phyloP scores from a whole-genome alignment of 352 stramenopile genomes.

The Phytophthora lateralis region DNA sequence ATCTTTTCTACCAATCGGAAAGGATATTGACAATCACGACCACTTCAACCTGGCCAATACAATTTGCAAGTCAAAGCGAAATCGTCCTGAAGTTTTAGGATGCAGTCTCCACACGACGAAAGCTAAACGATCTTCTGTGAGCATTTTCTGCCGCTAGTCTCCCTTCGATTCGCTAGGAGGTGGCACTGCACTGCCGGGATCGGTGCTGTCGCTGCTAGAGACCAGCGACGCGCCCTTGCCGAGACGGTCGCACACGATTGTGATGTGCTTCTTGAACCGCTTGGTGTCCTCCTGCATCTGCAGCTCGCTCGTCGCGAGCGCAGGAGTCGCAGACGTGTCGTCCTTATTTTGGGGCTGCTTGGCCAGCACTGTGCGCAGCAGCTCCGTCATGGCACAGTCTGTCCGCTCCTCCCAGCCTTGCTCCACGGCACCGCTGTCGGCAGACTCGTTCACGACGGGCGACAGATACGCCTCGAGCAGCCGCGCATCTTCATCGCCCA shows the following conservation, averaged over 20 bases:
- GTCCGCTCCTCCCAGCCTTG: conserved; percentile 91
- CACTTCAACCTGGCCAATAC: conserved; percentile 38
- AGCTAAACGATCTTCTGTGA: background rate
- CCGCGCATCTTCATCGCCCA: conserved; percentile 65
- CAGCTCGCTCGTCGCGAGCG: conserved; percentile 45
- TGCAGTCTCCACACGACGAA: too few species aligned
- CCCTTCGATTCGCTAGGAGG: conserved; percentile 30
- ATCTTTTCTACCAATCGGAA: conserved; percentile 5
- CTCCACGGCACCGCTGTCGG: conserved; percentile 41
- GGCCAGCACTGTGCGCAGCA: conserved; percentile 78
- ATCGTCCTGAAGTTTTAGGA: background rate
- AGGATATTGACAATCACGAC: conserved; percentile 13
- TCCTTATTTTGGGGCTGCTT: conserved; percentile 59
- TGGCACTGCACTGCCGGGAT: conserved; percentile 3
- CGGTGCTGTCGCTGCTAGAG: conserved; percentile 10
- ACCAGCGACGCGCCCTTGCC: conserved; percentile 74
- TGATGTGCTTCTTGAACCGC: conserved; percentile 92
- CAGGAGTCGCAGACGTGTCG: conserved; percentile 22
- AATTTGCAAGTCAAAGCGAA: conserved; percentile 25
- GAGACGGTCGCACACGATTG: conserved; percentile 88
- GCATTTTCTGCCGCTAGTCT: conserved; percentile 12
- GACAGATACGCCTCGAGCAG: conserved; percentile 75
- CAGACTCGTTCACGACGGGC: conserved; percentile 51
- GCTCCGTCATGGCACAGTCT: conserved; percentile 84
- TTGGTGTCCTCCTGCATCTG: conserved; percentile 81